phyloP scores from a whole-genome alignment of 352 stramenopile genomes.

The Globisporangium sylvaticum region DNA sequence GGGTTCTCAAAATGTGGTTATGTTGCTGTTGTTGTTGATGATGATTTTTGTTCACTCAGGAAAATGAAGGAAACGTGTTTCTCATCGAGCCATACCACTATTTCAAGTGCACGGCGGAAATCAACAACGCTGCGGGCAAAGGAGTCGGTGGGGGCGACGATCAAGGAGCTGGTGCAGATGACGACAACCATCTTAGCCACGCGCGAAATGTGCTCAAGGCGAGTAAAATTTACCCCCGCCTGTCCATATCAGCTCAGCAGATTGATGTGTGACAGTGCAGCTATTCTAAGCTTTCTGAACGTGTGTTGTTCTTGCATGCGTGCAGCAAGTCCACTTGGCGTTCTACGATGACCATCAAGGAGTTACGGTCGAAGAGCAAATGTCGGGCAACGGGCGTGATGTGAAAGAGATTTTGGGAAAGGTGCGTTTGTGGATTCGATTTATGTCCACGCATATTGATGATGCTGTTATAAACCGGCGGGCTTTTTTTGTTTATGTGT shows the following conservation, averaged over 20 bases:
- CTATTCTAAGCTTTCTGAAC: not conserved
- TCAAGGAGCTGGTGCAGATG: constrained; percentile 18
- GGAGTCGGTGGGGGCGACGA: constrained; percentile 39
- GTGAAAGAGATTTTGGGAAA: constrained; percentile 66
- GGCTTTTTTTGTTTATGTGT: not conserved
- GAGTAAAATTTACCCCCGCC: not conserved
- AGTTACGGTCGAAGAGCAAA: constrained; percentile 66
- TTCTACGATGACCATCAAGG: constrained; percentile 60
- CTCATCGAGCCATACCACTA: constrained; percentile 84
- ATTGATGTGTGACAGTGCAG: not conserved
- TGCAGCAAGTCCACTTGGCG: constrained; percentile 45
- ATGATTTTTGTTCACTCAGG: constrained; percentile 17
- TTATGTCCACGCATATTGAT: not conserved
- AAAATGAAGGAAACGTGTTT: constrained; percentile 86
- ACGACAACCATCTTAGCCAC: constrained; percentile 56
- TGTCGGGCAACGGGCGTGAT: constrained; percentile 58
- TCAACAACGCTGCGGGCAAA: constrained; percentile 78
- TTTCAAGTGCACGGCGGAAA: constrained; percentile 77
- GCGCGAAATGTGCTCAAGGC: constrained; percentile 59
- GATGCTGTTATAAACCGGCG: not conserved
- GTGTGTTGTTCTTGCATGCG: not conserved
- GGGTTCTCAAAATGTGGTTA: not conserved
- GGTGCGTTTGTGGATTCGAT: constrained; percentile 22
- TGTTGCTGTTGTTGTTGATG: not conserved
- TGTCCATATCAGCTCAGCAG: not conserved